Evolutionary conservation across 139 green algal species (phyloP).

Genomic region (Raphidocelis subcapitata): DNA sequence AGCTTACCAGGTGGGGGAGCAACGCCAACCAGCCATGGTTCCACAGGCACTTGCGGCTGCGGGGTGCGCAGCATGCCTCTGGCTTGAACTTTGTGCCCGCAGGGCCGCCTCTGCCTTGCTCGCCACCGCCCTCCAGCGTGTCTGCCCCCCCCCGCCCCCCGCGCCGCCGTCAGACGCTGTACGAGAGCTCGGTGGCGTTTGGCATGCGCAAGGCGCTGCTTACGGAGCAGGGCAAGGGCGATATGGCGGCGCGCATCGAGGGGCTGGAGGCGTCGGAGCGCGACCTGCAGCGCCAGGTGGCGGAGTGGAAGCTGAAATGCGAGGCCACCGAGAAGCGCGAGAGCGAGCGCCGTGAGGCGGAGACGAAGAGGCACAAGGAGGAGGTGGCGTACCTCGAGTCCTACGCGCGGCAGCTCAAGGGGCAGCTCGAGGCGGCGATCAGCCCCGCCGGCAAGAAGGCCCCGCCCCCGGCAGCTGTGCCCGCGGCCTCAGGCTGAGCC

Average conservation of each 20-base stretch:
- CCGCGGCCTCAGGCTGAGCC: no score
- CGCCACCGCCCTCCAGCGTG: background rate
- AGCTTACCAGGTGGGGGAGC: constrained; percentile 70
- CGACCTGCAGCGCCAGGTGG: constrained; percentile 77
- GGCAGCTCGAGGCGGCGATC: constrained; percentile 76
- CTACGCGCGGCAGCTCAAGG: constrained; percentile 79
- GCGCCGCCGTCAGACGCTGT: constrained; percentile 69
- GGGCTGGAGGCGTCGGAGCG: constrained; percentile 64
- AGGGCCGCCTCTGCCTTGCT: background rate
- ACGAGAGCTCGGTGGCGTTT: constrained; percentile 83
- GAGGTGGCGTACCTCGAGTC: constrained; percentile 81
- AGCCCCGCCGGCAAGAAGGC: constrained; percentile 57
- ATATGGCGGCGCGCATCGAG: constrained; percentile 77
- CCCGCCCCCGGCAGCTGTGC: background rate
- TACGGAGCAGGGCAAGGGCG: constrained; percentile 81
- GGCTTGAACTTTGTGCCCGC: no score
- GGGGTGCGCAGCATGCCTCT: background rate
- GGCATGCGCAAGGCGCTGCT: constrained; percentile 86
- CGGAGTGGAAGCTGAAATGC: constrained; percentile 82
- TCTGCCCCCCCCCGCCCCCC: background rate
- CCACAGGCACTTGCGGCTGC: background rate
- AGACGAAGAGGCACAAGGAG: constrained; percentile 89
- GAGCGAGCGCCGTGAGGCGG: constrained; percentile 70
- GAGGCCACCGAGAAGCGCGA: constrained; percentile 86
- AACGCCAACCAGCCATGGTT: background rate